These are phyloP conservation scores for Boletus austroedulis DNA, from an alignment of 1,284 basidiomycete genomes.

Conservation along the genomic window DNA sequence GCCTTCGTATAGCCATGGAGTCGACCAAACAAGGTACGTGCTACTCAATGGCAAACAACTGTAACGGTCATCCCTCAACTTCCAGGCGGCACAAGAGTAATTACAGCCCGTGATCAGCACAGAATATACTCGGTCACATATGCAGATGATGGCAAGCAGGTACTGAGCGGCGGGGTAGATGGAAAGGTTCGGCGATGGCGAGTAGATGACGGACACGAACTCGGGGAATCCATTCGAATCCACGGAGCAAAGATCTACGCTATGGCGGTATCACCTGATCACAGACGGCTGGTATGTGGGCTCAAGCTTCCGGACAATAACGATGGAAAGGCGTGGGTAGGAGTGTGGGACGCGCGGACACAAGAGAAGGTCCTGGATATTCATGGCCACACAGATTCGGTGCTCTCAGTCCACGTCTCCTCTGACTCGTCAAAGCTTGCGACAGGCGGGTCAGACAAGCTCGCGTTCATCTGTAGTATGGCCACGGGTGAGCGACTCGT, in stretches of 20 bases:
- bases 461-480: neutral
- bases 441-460: neutral
- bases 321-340: neutral
- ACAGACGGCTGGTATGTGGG: constrained; percentile 9
- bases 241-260: neutral
- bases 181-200: constrained; percentile 3
- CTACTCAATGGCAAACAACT: neutral
- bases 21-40: neutral
- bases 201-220: neutral
- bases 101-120: neutral
- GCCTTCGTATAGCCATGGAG: neutral
- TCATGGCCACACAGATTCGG: neutral
- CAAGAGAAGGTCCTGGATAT: neutral
- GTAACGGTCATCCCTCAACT: neutral
- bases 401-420: neutral
- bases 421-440: constrained; percentile 1
- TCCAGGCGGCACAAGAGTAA: neutral
- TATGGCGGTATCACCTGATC: neutral
- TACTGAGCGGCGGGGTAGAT: neutral
- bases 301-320: neutral
- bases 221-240: neutral
- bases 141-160: neutral
- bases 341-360: constrained; percentile 2
- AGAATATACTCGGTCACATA: neutral
- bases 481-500: neutral